Evolutionary conservation across 768 basidiomycete species (phyloP).

Genomic region (Melanogaster broomeanus): DNA sequence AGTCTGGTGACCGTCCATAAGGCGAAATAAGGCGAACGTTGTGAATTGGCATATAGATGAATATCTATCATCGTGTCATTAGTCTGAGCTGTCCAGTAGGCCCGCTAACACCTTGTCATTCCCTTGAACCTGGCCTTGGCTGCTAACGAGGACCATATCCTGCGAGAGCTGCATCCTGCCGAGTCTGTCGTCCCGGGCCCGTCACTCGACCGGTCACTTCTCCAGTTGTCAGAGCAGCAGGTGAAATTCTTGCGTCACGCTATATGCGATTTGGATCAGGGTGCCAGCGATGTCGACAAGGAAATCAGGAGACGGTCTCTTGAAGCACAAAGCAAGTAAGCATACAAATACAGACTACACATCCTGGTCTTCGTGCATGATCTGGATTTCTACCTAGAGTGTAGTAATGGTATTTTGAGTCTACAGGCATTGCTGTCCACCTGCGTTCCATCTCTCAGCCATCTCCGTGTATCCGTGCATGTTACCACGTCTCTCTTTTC

Average conservation of each 20-base stretch:
- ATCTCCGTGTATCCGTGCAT: constrained; percentile 6
- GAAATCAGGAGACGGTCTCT: neutral
- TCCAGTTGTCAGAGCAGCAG: constrained; percentile 2
- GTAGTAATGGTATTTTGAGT: neutral
- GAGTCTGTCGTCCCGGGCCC: constrained; percentile 1
- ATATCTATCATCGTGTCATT: too few species aligned
- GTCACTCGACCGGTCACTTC: neutral
- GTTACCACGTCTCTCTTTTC: neutral
- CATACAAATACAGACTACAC: neutral
- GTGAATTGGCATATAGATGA: too few species aligned
- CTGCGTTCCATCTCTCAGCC: neutral
- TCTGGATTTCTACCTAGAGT: neutral
- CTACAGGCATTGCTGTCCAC: neutral
- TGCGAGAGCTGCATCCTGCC: constrained; percentile 4
- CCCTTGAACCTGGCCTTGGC: neutral
- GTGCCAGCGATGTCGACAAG: neutral
- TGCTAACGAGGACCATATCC: neutral
- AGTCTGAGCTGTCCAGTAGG: too few species aligned
- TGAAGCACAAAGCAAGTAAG: neutral
- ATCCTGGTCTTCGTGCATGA: neutral
- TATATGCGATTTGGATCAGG: neutral
- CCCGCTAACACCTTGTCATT: neutral
- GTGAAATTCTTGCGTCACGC: constrained; percentile 2
- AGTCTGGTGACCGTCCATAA: too few species aligned
- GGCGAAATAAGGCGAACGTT: too few species aligned